phyloP scores from a whole-genome alignment of 108 stramenopile genomes.

The Nitzschia sp. region DNA sequence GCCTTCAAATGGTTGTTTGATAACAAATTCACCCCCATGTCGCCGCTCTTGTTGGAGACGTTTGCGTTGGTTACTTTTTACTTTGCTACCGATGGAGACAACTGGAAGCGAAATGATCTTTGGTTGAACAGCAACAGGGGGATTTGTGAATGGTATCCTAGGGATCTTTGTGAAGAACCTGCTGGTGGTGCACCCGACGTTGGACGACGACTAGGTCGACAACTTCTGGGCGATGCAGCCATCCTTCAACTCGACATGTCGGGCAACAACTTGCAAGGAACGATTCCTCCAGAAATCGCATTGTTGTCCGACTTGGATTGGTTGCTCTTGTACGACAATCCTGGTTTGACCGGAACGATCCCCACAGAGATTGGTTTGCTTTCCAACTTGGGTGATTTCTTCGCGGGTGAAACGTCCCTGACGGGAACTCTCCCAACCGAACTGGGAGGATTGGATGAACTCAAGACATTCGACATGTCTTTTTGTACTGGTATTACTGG shows the following conservation, averaged over 20 bases:
- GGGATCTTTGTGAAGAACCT: background rate
- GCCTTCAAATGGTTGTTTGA: constrained; percentile 1
- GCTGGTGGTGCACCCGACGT: background rate
- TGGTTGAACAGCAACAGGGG: background rate
- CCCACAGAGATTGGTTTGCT: background rate
- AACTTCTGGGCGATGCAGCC: background rate
- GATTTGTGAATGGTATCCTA: constrained; percentile 3
- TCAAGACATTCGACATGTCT: background rate
- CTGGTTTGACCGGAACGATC: background rate
- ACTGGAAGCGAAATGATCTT: background rate
- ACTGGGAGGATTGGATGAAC: background rate
- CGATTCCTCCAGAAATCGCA: background rate
- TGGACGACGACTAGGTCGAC: background rate
- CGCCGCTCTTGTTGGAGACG: background rate
- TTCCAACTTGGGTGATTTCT: background rate
- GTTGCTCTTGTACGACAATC: background rate
- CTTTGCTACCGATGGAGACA: background rate
- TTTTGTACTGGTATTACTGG: background rate
- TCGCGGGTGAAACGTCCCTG: background rate
- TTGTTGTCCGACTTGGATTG: background rate
- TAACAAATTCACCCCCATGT: background rate
- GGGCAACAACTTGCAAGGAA: background rate
- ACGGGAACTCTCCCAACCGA: background rate
- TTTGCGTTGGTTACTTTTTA: constrained; percentile 1
- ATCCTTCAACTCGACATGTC: background rate